These are phyloP conservation scores for Arabidopsis suecica DNA, from an alignment of 345 rosid genomes.

Conservation along the genomic window DNA sequence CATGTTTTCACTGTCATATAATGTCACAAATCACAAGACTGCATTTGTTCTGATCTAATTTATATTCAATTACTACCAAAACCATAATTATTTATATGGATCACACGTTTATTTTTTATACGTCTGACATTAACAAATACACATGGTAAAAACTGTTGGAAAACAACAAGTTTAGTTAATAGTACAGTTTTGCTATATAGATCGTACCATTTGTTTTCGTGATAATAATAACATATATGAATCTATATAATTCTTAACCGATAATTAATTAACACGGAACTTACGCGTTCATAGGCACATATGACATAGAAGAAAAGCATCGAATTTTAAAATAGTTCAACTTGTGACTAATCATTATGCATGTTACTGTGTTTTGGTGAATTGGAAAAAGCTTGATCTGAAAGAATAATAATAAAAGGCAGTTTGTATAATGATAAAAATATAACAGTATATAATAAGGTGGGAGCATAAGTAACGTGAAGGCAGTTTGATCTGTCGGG, in stretches of 20 bases:
- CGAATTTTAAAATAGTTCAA: conserved; percentile 39
- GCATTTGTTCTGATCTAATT: conserved; percentile 18
- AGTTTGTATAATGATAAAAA: conserved; percentile 14
- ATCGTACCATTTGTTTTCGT: conserved; percentile 8
- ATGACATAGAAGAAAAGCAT: conserved; percentile 17
- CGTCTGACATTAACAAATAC: conserved; percentile 22
- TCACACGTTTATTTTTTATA: conserved; percentile 1
- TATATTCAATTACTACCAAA: conserved; percentile 2
- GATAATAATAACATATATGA: neutral
- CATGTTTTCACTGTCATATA: conserved; percentile 37
- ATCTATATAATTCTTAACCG: neutral
- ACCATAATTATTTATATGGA: neutral
- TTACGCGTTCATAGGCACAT: conserved; percentile 29
- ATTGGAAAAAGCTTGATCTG: conserved; percentile 38
- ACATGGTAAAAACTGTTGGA: conserved; percentile 27
- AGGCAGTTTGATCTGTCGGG: conserved; percentile 46
- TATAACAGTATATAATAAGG: conserved; percentile 38
- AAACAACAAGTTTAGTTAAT: neutral
- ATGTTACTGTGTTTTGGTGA: conserved; percentile 43
- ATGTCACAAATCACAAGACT: conserved; percentile 30
- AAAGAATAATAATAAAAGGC: conserved; percentile 31
- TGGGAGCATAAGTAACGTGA: conserved; percentile 49
- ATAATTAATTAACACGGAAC: conserved; percentile 7
- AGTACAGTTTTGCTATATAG: neutral
- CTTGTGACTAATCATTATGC: conserved; percentile 48